Base-by-base conservation (phyloP, 371 early-diverging fungal species). In the Neoconidiobolus thromboides region DNA sequence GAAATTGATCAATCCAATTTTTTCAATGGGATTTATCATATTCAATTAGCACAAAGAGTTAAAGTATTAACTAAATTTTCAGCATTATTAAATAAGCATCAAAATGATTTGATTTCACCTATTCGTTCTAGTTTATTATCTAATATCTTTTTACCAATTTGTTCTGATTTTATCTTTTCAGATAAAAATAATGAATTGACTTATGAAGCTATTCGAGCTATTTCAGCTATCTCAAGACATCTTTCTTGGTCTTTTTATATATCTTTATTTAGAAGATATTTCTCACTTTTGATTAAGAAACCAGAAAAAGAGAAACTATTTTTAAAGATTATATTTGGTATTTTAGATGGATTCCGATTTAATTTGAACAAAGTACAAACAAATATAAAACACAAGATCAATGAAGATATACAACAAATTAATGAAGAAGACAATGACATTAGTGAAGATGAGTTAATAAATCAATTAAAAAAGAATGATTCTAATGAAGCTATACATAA, bases 331-430 rank as follows among this genome's bases (percentile, higher is more conserved):
- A 73, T 93, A 5, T 79, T 87, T 61, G 71, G 80, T 5, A 73
- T 94, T 47, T 65, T 97, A 54, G 93, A 94, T 58, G 77, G 77
- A 39, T 96, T 95, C 79, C 89, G 90, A 64, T 93, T 90, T 70
- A 85, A 91, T 64, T 61, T 90, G 49, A 77, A 76, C 49, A 60
- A 60, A 56, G 43, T 51, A 46, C 48, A 52, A 62, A 63, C 64
- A 0, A 12, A 9, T 9, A 6, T 46, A 46, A 12, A 46, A 46
- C 9, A 6, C 12, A 12, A 46, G 12, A 12, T 9, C 6, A 46
- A 46, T 6, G 46, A 6, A 9, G 63, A 55, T n/a, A 57, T 14
- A 14, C 69, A 62, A 4, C 64, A 66, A 58, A 62, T 69, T 5
- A 68, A 62, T 9, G 77, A 75, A 53, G 69, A 76, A 6, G 76